Conservation (phyloP, 805 yeast genomes). For the Candida oleophila region DNA sequence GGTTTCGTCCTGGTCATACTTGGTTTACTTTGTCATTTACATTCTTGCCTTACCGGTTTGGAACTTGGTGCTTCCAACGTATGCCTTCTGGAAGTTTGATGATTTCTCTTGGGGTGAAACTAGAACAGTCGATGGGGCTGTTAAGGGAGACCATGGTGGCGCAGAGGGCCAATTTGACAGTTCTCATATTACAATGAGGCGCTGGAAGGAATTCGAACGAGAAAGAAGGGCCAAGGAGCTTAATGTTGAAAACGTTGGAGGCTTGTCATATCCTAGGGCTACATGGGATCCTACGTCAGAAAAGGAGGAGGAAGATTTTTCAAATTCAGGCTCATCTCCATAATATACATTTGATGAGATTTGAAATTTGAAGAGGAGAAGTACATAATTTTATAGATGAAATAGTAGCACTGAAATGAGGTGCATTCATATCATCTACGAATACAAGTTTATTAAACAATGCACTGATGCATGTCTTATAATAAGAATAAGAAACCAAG, state of each 20-base stretch:
- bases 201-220: conserved; percentile 92
- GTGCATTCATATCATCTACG: too few species aligned
- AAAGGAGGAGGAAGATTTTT: conserved; percentile 17
- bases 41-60: conserved; percentile 84
- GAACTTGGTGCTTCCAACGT: conserved; percentile 84
- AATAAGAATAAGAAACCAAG: too few species aligned
- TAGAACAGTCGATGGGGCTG: conserved; percentile 70
- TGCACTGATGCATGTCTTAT: too few species aligned
- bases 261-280: conserved; percentile 37
- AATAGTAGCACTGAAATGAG: too few species aligned
- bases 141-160: conserved; percentile 64
- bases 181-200: conserved; percentile 83
- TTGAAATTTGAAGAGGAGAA: neutral
- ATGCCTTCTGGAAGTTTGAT: conserved; percentile 93
- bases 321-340: neutral
- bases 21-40: conserved; percentile 79
- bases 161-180: conserved; percentile 85
- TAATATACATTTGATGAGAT: neutral
- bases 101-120: conserved; percentile 98
- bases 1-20: conserved; percentile 67
- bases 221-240: conserved; percentile 46
- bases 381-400: neutral
- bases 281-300: conserved; percentile 45
- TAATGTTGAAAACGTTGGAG: conserved; percentile 8
- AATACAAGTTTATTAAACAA: too few species aligned